These are phyloP conservation scores for Paradendryphiella salina DNA, from an alignment of 2,329 filamentous ascomycete genomes.

Conservation along the genomic window DNA sequence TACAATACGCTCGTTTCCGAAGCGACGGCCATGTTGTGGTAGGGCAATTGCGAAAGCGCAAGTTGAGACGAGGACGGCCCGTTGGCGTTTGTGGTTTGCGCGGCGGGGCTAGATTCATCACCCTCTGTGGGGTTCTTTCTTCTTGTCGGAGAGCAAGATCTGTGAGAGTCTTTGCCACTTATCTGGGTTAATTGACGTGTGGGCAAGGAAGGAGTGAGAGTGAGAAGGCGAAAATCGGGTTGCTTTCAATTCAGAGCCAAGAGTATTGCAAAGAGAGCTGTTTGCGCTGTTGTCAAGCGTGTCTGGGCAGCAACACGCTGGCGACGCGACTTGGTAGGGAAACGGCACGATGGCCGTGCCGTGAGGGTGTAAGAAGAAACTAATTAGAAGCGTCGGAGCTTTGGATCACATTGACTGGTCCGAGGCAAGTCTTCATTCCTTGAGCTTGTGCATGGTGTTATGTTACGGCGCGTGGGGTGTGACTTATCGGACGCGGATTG, in stretches of 20 bases:
- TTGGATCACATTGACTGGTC: not conserved
- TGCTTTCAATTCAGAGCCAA: no score
- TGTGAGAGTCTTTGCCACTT: no score
- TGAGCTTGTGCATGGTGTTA: constrained; percentile 3
- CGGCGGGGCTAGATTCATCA: not conserved
- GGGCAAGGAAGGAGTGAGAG: no score
- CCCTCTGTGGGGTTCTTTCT: no score
- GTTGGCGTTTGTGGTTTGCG: not conserved
- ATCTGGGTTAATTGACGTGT: no score
- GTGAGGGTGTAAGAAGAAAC: not conserved
- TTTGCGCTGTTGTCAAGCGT: no score
- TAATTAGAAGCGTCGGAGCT: not conserved
- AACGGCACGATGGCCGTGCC: not conserved
- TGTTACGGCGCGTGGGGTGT: not conserved
- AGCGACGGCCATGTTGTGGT: no score
- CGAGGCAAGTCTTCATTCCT: not conserved
- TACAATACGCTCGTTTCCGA: not conserved
- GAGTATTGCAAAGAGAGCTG: no score
- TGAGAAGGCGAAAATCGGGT: no score
- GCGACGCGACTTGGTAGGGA: no score
- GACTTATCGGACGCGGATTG: not conserved
- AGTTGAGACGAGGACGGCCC: not conserved
- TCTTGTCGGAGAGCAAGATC: no score
- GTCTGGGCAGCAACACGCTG: no score
- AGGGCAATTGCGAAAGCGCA: not conserved